phyloP scores from a whole-genome alignment of 2,329 filamentous ascomycete species.

The Onygenales sp. region DNA sequence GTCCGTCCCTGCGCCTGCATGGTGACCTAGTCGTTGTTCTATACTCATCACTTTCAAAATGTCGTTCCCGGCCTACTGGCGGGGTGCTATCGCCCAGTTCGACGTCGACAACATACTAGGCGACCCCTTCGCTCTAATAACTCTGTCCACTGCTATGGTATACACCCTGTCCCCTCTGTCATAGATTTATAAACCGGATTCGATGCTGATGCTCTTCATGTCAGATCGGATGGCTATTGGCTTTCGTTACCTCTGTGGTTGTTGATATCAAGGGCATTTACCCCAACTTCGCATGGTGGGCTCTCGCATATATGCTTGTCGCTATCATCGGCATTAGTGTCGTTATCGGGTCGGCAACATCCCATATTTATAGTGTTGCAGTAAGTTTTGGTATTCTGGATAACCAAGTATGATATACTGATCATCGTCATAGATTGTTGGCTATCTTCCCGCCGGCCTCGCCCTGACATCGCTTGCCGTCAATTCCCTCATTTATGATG shows the following conservation, averaged over 20 bases:
- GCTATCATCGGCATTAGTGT: conserved; percentile 70
- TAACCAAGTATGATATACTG: neutral
- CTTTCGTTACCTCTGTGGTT: conserved; percentile 78
- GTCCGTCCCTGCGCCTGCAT: conserved; percentile 11
- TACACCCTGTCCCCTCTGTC: conserved; percentile 26
- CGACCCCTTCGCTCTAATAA: conserved; percentile 91
- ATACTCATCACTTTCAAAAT: conserved; percentile 15
- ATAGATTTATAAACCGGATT: neutral
- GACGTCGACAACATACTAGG: conserved; percentile 83
- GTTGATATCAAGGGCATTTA: conserved; percentile 51
- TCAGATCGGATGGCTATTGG: conserved; percentile 90
- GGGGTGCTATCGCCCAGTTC: conserved; percentile 48
- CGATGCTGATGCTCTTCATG: conserved; percentile 3
- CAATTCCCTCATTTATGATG: conserved; percentile 74
- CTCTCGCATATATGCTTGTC: conserved; percentile 74
- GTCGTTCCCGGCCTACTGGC: conserved; percentile 13
- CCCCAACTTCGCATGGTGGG: conserved; percentile 90
- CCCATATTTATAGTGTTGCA: conserved; percentile 84
- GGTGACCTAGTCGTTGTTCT: conserved; percentile 14
- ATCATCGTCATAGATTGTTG: conserved; percentile 53
- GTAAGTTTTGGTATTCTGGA: conserved; percentile 33
- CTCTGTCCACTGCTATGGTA: conserved; percentile 84
- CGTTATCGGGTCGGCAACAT: conserved; percentile 74
- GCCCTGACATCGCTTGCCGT: conserved; percentile 79
- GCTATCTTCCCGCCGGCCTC: conserved; percentile 73